Conservation (phyloP, 768 basidiomycete genomes). For the Boletus sensibilis region DNA sequence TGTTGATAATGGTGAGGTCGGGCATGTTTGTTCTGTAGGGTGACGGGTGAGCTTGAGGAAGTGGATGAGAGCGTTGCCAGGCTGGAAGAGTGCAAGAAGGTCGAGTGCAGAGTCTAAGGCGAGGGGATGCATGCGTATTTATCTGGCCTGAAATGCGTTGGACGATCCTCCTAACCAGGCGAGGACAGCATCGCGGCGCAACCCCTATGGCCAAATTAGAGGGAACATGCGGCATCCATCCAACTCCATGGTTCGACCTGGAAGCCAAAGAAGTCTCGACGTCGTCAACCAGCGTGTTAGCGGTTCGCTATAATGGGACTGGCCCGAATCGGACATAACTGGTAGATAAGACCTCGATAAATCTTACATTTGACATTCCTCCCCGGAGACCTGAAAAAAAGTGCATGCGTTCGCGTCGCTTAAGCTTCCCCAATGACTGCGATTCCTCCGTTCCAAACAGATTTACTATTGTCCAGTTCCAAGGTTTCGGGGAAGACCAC, state of each 20-base stretch:
- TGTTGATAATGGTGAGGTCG: conserved; percentile 12
- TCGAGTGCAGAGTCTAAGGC: not conserved
- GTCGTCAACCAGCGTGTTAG: not conserved
- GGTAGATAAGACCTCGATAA: not conserved
- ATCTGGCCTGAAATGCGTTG: not conserved
- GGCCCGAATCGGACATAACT: not conserved
- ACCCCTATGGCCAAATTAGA: not conserved
- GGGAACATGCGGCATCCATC: not conserved
- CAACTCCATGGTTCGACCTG: too few species aligned
- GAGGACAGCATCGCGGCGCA: not conserved
- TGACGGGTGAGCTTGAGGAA: not conserved
- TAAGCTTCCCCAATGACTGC: not conserved
- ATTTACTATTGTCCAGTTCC: not conserved
- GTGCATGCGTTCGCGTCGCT: not conserved
- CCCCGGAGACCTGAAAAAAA: not conserved
- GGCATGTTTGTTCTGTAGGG: conserved; percentile 7
- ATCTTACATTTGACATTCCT: not conserved
- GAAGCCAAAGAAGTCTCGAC: too few species aligned
- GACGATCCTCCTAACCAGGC: not conserved
- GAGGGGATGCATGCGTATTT: not conserved
- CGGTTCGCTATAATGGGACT: not conserved
- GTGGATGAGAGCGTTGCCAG: not conserved
- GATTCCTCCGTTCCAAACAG: not conserved
- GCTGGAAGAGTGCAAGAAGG: not conserved
- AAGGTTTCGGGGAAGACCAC: not conserved